phyloP scores from a whole-genome alignment of 495 filamentous ascomycete species.

The Rostrohypoxylon terebratum region DNA sequence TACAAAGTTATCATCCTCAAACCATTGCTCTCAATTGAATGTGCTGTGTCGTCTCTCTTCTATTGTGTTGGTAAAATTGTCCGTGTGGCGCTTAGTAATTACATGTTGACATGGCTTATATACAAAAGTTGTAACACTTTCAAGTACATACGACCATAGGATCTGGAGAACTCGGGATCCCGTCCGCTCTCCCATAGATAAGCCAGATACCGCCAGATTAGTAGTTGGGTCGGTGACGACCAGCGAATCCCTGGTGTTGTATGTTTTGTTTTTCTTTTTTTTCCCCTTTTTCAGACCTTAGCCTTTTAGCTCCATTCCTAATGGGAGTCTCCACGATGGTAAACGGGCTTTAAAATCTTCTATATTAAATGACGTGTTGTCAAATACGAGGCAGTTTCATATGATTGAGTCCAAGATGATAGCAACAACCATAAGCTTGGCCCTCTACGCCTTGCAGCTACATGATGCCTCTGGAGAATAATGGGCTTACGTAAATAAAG shows the following conservation, averaged over 20 bases:
- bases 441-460: too few species aligned
- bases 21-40: neutral
- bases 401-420: too few species aligned
- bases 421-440: too few species aligned
- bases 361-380: too few species aligned
- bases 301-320: neutral
- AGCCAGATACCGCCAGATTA: slow-evolving; percentile 56
- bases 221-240: slow-evolving; percentile 60
- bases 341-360: too few species aligned
- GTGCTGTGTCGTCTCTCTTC: neutral
- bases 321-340: neutral
- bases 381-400: too few species aligned
- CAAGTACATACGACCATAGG: slow-evolving; percentile 59
- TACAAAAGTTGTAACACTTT: neutral
- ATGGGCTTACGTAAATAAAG: too few species aligned
- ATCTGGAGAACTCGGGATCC: slow-evolving; percentile 60
- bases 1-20: neutral
- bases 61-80: neutral
- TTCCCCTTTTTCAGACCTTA: neutral
- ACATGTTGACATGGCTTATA: neutral
- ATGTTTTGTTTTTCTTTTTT: slow-evolving; percentile 50
- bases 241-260: slow-evolving; percentile 60
- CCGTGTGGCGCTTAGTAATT: neutral
- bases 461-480: too few species aligned
- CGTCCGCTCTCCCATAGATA: slow-evolving; percentile 60